These are phyloP conservation scores for Pleurotus tuber-regium DNA, from an alignment of 768 basidiomycete genomes.

Conservation along the genomic window DNA sequence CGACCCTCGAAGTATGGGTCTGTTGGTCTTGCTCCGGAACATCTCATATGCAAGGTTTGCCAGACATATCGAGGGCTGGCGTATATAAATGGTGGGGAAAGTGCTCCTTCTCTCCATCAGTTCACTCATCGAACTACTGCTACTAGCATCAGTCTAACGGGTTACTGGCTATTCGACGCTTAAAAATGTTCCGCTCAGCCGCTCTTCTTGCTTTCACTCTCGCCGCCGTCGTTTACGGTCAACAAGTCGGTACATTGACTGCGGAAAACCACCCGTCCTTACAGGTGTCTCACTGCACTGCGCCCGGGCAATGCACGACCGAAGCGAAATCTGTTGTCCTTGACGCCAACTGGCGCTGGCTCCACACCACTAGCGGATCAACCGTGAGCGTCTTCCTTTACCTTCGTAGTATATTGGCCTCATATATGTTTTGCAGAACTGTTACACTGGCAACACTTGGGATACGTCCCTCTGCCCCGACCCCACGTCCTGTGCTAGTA, in stretches of 20 bases:
- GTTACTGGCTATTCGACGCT: too few relatives aligned
- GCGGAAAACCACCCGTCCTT: slow-evolving; percentile 49
- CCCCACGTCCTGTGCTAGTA: slow-evolving; percentile 17
- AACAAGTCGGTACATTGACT: slow-evolving; percentile 46
- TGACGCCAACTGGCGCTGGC: slow-evolving; percentile 56
- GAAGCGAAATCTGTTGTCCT: slow-evolving; percentile 35
- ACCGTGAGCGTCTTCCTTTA: neutral
- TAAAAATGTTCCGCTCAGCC: slow-evolving; percentile 32
- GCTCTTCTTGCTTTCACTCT: slow-evolving; percentile 32
- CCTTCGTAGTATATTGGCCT: neutral
- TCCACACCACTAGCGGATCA: slow-evolving; percentile 29
- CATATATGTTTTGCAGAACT: slow-evolving; percentile 10
- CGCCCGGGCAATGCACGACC: slow-evolving; percentile 39
- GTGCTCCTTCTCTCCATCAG: too few relatives aligned
- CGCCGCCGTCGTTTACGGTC: slow-evolving; percentile 36
- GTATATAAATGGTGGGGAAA: too few relatives aligned
- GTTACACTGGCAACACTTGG: slow-evolving; percentile 44
- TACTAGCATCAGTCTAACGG: too few relatives aligned
- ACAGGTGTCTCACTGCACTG: slow-evolving; percentile 41
- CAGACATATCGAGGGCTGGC: too few relatives aligned
- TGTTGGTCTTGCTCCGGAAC: too few relatives aligned
- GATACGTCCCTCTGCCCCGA: slow-evolving; percentile 38
- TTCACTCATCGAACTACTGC: too few relatives aligned
- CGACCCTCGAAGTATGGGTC: too few relatives aligned
- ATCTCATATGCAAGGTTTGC: too few relatives aligned